These are phyloP conservation scores for Backusella circina DNA, from an alignment of 192 early-diverging fungal genomes.

Conservation along the genomic window DNA sequence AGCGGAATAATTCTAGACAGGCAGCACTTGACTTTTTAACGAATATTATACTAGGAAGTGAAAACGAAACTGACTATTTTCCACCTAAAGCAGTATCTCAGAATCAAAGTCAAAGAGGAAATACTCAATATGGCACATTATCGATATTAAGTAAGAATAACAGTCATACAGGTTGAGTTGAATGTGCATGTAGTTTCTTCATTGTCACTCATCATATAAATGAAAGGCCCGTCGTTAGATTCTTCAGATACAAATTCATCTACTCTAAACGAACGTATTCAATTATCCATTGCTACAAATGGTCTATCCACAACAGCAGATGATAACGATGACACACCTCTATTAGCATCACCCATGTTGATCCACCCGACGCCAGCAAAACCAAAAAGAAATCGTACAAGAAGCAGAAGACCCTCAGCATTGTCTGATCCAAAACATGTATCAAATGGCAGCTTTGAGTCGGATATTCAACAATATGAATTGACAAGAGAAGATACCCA, in stretches of 20 bases:
- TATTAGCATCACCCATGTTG: not conserved
- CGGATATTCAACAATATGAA: slow-evolving; percentile 22
- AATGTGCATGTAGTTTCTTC: too few relatives aligned
- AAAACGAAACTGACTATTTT: not conserved
- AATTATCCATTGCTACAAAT: not conserved
- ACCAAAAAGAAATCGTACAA: not conserved
- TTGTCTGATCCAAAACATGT: not conserved
- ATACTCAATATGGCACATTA: not conserved
- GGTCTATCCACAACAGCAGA: not conserved
- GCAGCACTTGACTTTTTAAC: slow-evolving; percentile 29
- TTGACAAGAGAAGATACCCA: slow-evolving; percentile 31
- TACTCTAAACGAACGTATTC: not conserved
- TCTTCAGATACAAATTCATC: slow-evolving; percentile 4
- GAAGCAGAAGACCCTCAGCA: not conserved
- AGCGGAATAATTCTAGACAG: slow-evolving; percentile 23
- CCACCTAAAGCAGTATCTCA: not conserved
- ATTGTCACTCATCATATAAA: not conserved
- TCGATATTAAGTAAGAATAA: not conserved
- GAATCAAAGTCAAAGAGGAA: not conserved
- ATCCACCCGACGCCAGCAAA: not conserved
- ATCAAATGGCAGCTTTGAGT: not conserved
- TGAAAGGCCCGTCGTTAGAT: not conserved
- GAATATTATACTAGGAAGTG: slow-evolving; percentile 27
- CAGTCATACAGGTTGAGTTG: not conserved
- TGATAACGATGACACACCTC: not conserved